phyloP scores from a whole-genome alignment of 2,329 filamentous ascomycete genomes.

The Diaporthe longicolla region DNA sequence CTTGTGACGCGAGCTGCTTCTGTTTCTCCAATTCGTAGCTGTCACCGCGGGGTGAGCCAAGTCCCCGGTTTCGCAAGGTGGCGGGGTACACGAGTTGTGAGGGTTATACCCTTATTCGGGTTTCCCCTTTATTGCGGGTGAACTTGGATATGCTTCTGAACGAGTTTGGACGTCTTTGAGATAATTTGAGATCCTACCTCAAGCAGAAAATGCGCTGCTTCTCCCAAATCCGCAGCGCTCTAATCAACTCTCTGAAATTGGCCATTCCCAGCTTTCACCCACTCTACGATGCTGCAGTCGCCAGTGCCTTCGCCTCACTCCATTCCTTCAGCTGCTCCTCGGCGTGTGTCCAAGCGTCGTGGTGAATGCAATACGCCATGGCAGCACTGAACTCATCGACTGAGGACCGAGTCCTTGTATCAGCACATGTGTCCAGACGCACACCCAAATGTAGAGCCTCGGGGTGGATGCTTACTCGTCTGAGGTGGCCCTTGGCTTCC shows the following conservation, averaged over 20 bases:
- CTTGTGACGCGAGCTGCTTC: slow-evolving; percentile 7
- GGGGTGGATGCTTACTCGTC: slow-evolving; percentile 22
- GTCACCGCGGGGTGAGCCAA: slow-evolving; percentile 40
- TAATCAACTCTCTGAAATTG: too few relatives aligned
- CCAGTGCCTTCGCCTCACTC: not conserved
- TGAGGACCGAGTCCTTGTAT: not conserved
- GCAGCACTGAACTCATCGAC: slow-evolving; percentile 32
- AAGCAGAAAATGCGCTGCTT: not conserved
- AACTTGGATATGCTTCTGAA: too few relatives aligned
- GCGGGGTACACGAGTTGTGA: not conserved
- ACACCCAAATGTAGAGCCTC: not conserved
- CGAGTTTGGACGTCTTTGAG: not conserved
- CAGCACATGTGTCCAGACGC: not conserved
- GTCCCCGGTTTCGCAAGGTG: slow-evolving; percentile 34
- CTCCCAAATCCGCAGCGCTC: too few relatives aligned
- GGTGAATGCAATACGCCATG: slow-evolving; percentile 32
- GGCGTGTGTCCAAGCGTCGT: slow-evolving; percentile 37
- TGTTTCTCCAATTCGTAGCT: slow-evolving; percentile 24
- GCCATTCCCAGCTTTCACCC: not conserved
- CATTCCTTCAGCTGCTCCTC: slow-evolving; percentile 36
- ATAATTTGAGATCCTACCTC: not conserved
- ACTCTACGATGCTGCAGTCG: slow-evolving; percentile 16
- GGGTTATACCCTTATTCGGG: slow-evolving; percentile 11
- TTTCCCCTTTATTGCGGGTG: too few relatives aligned
- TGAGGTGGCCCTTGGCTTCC: slow-evolving; percentile 23